Conservation (phyloP, 768 basidiomycete genomes). For the Cyclocybe cylindracea region DNA sequence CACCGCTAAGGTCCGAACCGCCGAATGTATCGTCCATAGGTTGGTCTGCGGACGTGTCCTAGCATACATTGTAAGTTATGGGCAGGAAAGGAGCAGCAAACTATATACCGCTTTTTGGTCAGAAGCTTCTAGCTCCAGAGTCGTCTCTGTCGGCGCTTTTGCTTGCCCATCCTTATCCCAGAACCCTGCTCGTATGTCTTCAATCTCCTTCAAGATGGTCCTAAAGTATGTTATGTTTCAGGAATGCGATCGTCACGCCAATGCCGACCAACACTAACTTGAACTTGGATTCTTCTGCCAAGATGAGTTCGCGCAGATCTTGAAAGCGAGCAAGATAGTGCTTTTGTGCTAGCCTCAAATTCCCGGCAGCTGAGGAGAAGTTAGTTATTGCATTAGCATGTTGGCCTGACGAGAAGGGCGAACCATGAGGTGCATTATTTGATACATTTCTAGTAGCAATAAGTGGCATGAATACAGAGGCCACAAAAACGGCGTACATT, state of each 20-base stretch:
- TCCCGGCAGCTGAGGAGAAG: constrained; percentile 51
- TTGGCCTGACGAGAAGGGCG: constrained; percentile 9
- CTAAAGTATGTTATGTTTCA: constrained; percentile 33
- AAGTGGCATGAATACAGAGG: constrained; percentile 6
- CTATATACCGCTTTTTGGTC: neutral
- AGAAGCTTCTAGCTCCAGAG: constrained; percentile 9
- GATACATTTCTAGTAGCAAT: constrained; percentile 43
- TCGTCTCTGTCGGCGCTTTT: constrained; percentile 9
- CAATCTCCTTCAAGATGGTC: constrained; percentile 69
- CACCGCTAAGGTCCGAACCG: constrained; percentile 36
- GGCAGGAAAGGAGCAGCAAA: too few relatives aligned
- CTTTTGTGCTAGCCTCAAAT: constrained; percentile 73
- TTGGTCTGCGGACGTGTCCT: constrained; percentile 3
- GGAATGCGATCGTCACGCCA: neutral
- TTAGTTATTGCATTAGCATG: constrained; percentile 3
- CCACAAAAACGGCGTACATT: constrained; percentile 41
- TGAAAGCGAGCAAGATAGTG: constrained; percentile 69
- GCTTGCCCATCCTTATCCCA: constrained; percentile 57
- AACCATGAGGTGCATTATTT: constrained; percentile 56
- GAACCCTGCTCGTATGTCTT: constrained; percentile 67
- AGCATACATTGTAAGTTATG: neutral
- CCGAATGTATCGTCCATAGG: constrained; percentile 25
- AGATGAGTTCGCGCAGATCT: constrained; percentile 73
- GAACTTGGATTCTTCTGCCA: constrained; percentile 76
- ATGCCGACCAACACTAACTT: constrained; percentile 44